A percentile compares a stretch with the other conserved stretches of the same genome.
Evolutionary conservation across 2,329 filamentous ascomycete species (phyloP).

Genomic region (Cercospora zeae-maydis): DNA sequence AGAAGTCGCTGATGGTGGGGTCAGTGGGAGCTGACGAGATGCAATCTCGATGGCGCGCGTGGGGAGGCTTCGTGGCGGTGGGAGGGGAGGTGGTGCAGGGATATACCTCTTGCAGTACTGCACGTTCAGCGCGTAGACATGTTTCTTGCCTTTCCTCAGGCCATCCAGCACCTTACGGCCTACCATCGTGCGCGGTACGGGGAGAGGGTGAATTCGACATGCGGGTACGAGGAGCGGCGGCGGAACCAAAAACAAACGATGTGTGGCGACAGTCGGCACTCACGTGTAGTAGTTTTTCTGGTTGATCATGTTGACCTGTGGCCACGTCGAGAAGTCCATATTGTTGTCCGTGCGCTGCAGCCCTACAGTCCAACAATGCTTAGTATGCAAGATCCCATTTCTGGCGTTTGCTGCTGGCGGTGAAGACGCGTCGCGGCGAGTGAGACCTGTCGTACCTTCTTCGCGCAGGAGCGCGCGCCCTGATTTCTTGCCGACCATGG

Average conservation of each 20-base stretch:
- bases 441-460: constrained; percentile 46
- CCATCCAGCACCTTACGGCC: constrained; percentile 33
- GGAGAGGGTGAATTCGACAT: background rate
- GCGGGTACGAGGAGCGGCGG: background rate
- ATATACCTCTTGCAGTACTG: constrained; percentile 37
- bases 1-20: constrained; percentile 70
- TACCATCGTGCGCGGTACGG: constrained; percentile 25
- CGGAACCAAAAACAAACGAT: background rate
- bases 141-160: constrained; percentile 35
- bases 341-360: constrained; percentile 97
- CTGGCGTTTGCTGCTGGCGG: constrained; percentile 17
- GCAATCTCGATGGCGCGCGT: background rate
- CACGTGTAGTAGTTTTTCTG: constrained; percentile 99
- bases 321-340: constrained; percentile 93
- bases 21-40: background rate
- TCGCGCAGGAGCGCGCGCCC: constrained; percentile 59
- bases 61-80: background rate
- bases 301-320: constrained; percentile 88
- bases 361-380: constrained; percentile 52
- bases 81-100: background rate
- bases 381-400: constrained; percentile 26
- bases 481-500: constrained; percentile 65
- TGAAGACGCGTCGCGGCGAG: constrained; percentile 16
- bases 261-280: constrained; percentile 34
- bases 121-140: constrained; percentile 36